phyloP scores from a whole-genome alignment of 2,329 filamentous ascomycete species.

The Trichoderma simmonsii region DNA sequence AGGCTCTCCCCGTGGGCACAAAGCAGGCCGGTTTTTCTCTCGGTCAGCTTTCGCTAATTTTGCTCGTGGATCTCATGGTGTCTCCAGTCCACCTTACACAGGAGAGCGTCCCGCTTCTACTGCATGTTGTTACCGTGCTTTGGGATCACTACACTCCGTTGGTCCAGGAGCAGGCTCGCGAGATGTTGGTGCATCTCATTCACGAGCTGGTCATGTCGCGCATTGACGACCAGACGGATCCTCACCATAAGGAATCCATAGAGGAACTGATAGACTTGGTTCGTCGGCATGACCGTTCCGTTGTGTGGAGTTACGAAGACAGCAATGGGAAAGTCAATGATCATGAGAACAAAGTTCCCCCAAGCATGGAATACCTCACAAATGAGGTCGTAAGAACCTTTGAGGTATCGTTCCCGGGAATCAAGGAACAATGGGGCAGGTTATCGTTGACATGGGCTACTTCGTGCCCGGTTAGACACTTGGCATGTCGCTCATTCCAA shows the following conservation, averaged over 20 bases:
- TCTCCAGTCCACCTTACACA: conserved; percentile 76
- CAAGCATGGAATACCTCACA: conserved; percentile 82
- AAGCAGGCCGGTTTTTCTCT: conserved; percentile 90
- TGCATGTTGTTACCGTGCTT: conserved; percentile 88
- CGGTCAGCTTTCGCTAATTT: conserved; percentile 86
- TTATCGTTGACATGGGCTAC: conserved; percentile 93
- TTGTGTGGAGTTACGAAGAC: conserved; percentile 94
- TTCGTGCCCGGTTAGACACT: conserved; percentile 88
- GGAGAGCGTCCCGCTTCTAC: conserved; percentile 77
- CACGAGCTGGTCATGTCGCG: conserved; percentile 85
- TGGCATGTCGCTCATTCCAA: conserved; percentile 96
- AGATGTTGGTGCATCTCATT: conserved; percentile 97
- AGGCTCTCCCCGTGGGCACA: conserved; percentile 79
- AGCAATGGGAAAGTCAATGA: conserved; percentile 75
- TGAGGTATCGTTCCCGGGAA: conserved; percentile 74
- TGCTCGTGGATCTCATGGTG: conserved; percentile 94
- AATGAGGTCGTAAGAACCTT: conserved; percentile 82
- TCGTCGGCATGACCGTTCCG: conserved; percentile 75
- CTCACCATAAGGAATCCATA: conserved; percentile 65
- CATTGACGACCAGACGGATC: conserved; percentile 66
- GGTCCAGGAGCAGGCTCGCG: conserved; percentile 92
- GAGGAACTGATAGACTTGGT: conserved; percentile 87
- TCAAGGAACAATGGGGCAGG: conserved; percentile 89
- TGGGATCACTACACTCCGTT: conserved; percentile 97
- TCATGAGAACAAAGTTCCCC: conserved; percentile 74